Evolutionary conservation across 495 filamentous ascomycete species (phyloP).

Genomic region (Neurospora sp.): DNA sequence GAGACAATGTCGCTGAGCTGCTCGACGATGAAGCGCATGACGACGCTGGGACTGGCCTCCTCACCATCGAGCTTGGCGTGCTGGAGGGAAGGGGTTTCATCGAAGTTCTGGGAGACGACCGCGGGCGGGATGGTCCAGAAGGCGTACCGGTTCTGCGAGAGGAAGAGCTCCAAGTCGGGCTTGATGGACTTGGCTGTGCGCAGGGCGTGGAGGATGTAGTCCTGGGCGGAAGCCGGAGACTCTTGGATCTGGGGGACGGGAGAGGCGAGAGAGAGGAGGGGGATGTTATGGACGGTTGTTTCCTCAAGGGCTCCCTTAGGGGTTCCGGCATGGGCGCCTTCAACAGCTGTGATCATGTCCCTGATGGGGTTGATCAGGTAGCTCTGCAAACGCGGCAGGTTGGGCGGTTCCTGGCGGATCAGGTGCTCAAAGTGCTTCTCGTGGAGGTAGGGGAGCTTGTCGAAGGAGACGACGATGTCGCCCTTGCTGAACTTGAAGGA

Average conservation of each 20-base stretch:
- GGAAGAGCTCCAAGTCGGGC: constrained; percentile 33
- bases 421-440: constrained; percentile 46
- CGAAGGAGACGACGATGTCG: constrained; percentile 72
- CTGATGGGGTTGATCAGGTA: constrained; percentile 13
- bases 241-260: not conserved
- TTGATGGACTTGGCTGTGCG: constrained; percentile 8
- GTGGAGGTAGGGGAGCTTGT: constrained; percentile 75
- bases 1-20: not conserved
- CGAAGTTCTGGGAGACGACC: not conserved
- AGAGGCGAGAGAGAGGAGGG: constrained; percentile 1
- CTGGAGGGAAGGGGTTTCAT: not conserved
- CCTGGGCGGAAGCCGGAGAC: not conserved
- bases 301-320: not conserved
- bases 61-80: not conserved
- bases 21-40: not conserved
- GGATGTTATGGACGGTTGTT: not conserved
- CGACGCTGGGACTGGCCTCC: not conserved
- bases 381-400: constrained; percentile 1
- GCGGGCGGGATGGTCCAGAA: constrained; percentile 38
- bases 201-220: constrained; percentile 8
- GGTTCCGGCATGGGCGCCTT: not conserved
- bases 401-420: not conserved
- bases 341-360: not conserved
- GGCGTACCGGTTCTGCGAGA: constrained; percentile 51
- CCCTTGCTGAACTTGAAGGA: constrained; percentile 77